phyloP scores from a whole-genome alignment of 108 stramenopile species.

The Stephanodiscus triporus region DNA sequence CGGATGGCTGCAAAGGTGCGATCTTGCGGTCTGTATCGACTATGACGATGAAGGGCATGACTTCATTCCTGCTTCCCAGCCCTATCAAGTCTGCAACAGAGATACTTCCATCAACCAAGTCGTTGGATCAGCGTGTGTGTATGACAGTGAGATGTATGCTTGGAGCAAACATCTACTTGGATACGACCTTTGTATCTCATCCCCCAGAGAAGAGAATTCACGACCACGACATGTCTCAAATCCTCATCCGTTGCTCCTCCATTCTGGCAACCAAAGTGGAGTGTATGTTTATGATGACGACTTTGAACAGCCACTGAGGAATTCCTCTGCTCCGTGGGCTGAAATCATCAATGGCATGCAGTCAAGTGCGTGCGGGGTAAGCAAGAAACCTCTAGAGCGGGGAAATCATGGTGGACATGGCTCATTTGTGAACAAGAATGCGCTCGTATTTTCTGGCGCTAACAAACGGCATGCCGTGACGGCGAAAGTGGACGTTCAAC shows the following conservation, averaged over 20 bases:
- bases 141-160: constrained; percentile 43
- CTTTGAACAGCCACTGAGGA: constrained; percentile 32
- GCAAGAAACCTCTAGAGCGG: constrained; percentile 17
- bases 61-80: constrained; percentile 32
- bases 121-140: constrained; percentile 41
- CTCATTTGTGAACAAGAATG: constrained; percentile 25
- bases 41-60: constrained; percentile 10
- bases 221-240: constrained; percentile 12
- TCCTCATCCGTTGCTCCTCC: constrained; percentile 26
- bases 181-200: constrained; percentile 45
- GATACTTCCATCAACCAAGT: constrained; percentile 27
- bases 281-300: constrained; percentile 51
- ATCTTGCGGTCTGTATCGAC: constrained; percentile 44
- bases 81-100: constrained; percentile 39
- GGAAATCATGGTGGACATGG: constrained; percentile 25
- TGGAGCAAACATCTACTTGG: constrained; percentile 35
- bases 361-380: constrained; percentile 45
- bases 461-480: constrained; percentile 33
- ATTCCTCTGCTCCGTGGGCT: constrained; percentile 38
- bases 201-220: constrained; percentile 32
- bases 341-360: constrained; percentile 44
- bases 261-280: constrained; percentile 19
- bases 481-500: constrained; percentile 18
- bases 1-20: constrained; percentile 45
- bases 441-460: constrained; percentile 44